A percentile compares a stretch with the other conserved stretches of the same genome.
phyloP scores from a whole-genome alignment of 2,329 filamentous ascomycete species.

The Dothistroma pini region DNA sequence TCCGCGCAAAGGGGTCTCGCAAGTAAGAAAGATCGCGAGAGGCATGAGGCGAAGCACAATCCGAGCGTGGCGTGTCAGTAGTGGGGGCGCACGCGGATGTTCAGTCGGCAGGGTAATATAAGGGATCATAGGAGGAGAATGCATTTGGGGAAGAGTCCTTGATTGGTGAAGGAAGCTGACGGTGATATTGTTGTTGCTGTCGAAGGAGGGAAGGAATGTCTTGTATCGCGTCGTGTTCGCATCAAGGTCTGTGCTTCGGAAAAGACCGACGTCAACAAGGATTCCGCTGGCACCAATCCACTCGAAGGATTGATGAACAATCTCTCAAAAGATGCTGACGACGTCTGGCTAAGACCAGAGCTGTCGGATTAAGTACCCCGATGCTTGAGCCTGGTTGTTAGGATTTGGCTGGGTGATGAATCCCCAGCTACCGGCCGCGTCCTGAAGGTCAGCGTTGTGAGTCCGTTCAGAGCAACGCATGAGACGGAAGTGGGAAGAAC shows the following conservation, averaged over 20 bases:
- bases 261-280: too few relatives aligned
- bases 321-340: too few relatives aligned
- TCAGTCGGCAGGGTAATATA: background rate
- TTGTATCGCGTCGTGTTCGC: too few relatives aligned
- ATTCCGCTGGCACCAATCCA: too few relatives aligned
- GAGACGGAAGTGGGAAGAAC: background rate
- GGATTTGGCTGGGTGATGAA: too few relatives aligned
- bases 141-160: background rate
- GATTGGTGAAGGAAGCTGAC: background rate
- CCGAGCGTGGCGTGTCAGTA: background rate
- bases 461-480: background rate
- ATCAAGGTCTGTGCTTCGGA: too few relatives aligned
- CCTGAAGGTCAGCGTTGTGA: background rate
- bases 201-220: too few relatives aligned
- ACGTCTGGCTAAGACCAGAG: too few relatives aligned
- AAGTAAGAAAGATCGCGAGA: conserved; percentile 3
- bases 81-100: background rate
- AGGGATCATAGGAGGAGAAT: background rate
- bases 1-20: background rate
- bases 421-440: background rate
- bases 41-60: conserved; percentile 3
- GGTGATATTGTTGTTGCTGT: too few relatives aligned
- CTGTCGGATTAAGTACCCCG: too few relatives aligned
- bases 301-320: too few relatives aligned
- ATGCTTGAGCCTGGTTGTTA: too few relatives aligned